Evolutionary conservation across 257 asterid genomes (phyloP), one percentile per base, ranked within the genome.

Genomic region (Haberlea rhodopensis): DNA sequence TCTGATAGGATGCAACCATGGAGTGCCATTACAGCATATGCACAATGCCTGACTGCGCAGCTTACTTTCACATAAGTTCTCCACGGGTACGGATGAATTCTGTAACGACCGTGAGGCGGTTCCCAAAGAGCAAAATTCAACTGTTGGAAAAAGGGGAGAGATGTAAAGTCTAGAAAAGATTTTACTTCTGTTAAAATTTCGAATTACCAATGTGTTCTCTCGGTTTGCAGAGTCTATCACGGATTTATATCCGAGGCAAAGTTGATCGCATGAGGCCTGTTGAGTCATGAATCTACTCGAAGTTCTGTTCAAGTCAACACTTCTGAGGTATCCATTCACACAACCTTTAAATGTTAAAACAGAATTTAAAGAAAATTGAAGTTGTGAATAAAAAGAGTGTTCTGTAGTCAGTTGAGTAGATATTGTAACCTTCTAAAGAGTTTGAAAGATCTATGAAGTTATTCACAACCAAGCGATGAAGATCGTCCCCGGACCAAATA

Each of bases 401-500:
- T 58, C 5, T 21, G 7, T 9, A 29, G 34, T 59, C 22, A 15
- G 28, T 66, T 48, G 60, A 25, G 65, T 49, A 13, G 46, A 31
- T 24, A 65, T 16, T 72, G 55, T 40, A 55, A 85, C 97, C 97
- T 87, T 89, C 97, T 52, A 87, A 71, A 54, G 97, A 87, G 67
- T 71, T 57, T 20, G 97, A 95, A 27, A 89, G 82, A n/a, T 78
- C 87, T 0, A 46, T 52, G 28, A 89, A 87, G 66, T 87, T 89
- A 60, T 81, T 83, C 2, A 83, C 86, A 11, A 89, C 95, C 60
- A 87, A 70, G 51, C 80, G 64, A 74, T 89, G 95, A 57, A 89
- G 84, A 81, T 89, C 96, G 53, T 87, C 96, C 6, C 95, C 96
- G 1, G 96, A 80, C 96, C 96, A 87, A 67, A 89, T 85, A 24